Evolutionary conservation across 1,284 basidiomycete genomes (phyloP).

Genomic region (Cutaneotrichosporon cavernicola): DNA sequence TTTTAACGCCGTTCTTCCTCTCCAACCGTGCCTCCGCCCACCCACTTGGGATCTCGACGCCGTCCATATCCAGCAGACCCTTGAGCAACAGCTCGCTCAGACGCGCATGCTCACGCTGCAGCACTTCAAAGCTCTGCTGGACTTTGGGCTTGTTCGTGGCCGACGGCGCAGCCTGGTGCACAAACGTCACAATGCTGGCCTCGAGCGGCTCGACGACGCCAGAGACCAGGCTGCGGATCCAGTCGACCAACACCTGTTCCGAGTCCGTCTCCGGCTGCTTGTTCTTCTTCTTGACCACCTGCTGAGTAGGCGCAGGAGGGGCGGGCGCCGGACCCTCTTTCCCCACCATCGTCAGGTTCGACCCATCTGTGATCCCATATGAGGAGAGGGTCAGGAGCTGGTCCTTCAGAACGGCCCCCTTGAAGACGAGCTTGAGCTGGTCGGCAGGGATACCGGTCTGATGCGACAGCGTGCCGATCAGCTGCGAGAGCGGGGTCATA

Average conservation of each 20-base stretch:
- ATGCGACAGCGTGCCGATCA: constrained; percentile 47
- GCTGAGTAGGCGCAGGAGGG: constrained; percentile 14
- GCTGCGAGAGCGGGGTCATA: constrained; percentile 45
- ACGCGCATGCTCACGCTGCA: constrained; percentile 52
- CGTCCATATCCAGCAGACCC: constrained; percentile 55
- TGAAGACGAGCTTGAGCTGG: constrained; percentile 51
- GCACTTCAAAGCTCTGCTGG: constrained; percentile 40
- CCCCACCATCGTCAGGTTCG: constrained; percentile 47
- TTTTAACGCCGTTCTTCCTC: constrained; percentile 55
- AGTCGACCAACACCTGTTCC: constrained; percentile 47
- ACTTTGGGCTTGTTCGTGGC: constrained; percentile 40
- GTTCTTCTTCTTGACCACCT: constrained; percentile 44
- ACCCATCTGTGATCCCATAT: constrained; percentile 50
- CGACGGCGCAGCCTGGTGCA: constrained; percentile 36
- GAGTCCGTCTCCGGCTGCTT: constrained; percentile 49
- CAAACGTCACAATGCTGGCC: constrained; percentile 40
- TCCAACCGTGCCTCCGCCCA: constrained; percentile 54
- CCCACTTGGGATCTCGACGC: constrained; percentile 51
- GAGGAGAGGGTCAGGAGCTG: constrained; percentile 47
- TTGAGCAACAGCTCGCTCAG: constrained; percentile 54
- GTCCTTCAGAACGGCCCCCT: constrained; percentile 54
- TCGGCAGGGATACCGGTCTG: constrained; percentile 44
- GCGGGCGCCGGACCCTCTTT: constrained; percentile 41
- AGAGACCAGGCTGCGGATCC: constrained; percentile 41
- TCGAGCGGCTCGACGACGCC: constrained; percentile 38